Evolutionary conservation across 441 rosid genomes (phyloP), one percentile per base, ranked within the genome.

Genomic region (Populus tomentosa): DNA sequence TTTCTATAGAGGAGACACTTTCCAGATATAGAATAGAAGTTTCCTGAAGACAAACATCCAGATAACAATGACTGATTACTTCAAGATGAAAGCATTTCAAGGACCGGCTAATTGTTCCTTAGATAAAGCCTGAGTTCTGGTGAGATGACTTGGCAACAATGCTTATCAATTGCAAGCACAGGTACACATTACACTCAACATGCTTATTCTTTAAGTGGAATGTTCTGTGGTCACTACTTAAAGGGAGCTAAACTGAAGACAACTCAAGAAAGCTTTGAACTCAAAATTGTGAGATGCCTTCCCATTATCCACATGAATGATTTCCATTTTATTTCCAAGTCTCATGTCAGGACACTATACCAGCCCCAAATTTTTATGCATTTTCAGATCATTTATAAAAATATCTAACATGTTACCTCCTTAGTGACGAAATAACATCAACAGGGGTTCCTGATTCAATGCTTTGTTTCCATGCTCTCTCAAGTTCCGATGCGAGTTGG

Each of bases 401-500:
- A 40, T 4, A 73, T 46, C 53, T 32, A 59, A 7, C 20, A 36
- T 66, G 28, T 71, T 85, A 94, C 99, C 91, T 92, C 80, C 61
- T 94, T 67, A 92, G 85, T 75, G 95, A 88, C 63, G 97, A 89
- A 85, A 87, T 85, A 75, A 92, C 80, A 80, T 92, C 91, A 71
- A 88, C 76, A 14, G 92, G 80, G 20, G 84, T 74, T 59, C 87
- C 88, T 24, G 89, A 89, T 75, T 89, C 86, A 20, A 82, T 69
- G 76, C 94, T 89, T 72, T 79, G 81, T 65, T 86, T 82, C 93
- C 95, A 88, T 67, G 97, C 92, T 75, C 85, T 89, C 3, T 92
- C 99, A 74, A 95, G 94, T 87, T 93, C 97, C 82, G 83, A 7
- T 67, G 97, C 97, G 64, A 94, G 89, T 80, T 95, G 94, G 81